Evolutionary conservation across 768 basidiomycete genomes (phyloP), one percentile per base, ranked within the genome.

Genomic region (Psilocybe tampanensis): DNA sequence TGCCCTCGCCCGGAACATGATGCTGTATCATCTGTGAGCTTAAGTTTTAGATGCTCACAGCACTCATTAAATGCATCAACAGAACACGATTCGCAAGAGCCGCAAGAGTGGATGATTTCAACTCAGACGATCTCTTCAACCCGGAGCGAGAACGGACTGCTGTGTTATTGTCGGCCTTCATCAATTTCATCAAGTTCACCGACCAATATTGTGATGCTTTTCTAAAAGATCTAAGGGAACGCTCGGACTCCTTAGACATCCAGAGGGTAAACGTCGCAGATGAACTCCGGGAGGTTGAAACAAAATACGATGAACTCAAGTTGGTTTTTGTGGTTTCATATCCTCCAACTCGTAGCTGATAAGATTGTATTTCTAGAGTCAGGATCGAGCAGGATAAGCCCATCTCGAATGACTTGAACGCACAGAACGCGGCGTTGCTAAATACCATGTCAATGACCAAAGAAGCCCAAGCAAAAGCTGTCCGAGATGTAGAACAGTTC

Each of bases 101-200:
- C 0, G 89, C 92, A 5, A 79, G 86, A 63, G 83, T 92, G 36
- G 82, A 88, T 53, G 86, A 90, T 68, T 95, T 96, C 69, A 86
- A 80, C 60, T 76, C 90, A 52, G 84, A 78, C 61, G 95, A 97
- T 61, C 70, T 96, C 17, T 78, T 79, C 54, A 79, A 76, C 44
- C 95, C 95, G 1, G 88, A 92, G 8, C 74, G 84, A 23, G 82
- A 87, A 41, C 86, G 95, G 24, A 91, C 93, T 0, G 80, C 88
- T 24, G 78, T 82, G 51, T 77, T 90, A 39, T 82, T 97, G 60
- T 92, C 92, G 33, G 93, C 90, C 2, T 90, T 96, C 63, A 92
- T 95, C 77, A 97, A 97, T 73, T 93, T 95, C 69, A 84, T 94
- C 71, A 93, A 92, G 71, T 96, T 95, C 70, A 87, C 86, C 13